phyloP scores from a whole-genome alignment of 768 basidiomycete species.

The Lentinula edodes region DNA sequence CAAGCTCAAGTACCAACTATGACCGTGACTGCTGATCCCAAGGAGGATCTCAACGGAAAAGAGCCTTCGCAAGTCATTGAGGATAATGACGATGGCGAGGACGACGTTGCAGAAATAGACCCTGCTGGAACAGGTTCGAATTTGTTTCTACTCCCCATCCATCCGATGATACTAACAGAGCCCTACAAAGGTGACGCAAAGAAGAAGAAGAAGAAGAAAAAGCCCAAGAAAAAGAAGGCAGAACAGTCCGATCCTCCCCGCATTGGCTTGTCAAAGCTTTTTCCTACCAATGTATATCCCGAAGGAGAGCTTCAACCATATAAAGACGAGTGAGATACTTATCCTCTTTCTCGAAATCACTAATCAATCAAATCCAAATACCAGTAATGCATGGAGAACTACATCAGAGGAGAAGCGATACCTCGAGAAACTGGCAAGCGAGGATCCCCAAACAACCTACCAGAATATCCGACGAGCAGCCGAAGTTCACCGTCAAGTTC shows the following conservation, averaged over 20 bases:
- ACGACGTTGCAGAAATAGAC: constrained; percentile 9
- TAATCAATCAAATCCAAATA: constrained; percentile 1
- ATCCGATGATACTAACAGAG: background rate
- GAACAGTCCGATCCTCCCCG: constrained; percentile 92
- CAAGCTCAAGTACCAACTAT: background rate
- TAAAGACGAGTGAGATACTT: constrained; percentile 66
- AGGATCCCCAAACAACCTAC: constrained; percentile 84
- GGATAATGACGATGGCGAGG: constrained; percentile 13
- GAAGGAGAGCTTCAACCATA: constrained; percentile 91
- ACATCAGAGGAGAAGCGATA: constrained; percentile 90
- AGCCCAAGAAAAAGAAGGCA: constrained; percentile 77
- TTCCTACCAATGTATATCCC: constrained; percentile 80
- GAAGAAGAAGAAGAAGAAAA: constrained; percentile 95
- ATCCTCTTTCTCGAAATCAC: background rate
- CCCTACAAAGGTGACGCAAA: constrained; percentile 42
- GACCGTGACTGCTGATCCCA: constrained; percentile 8
- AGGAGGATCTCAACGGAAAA: background rate
- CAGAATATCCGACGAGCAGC: constrained; percentile 85
- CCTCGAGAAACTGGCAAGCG: constrained; percentile 68
- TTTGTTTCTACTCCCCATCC: background rate
- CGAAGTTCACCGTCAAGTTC: constrained; percentile 94
- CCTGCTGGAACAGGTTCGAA: background rate
- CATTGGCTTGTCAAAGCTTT: constrained; percentile 84
- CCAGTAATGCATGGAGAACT: constrained; percentile 80
- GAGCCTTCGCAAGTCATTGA: constrained; percentile 7